Evolutionary conservation across 192 early-diverging fungal genomes (phyloP).

Genomic region (Coemansia sp.): DNA sequence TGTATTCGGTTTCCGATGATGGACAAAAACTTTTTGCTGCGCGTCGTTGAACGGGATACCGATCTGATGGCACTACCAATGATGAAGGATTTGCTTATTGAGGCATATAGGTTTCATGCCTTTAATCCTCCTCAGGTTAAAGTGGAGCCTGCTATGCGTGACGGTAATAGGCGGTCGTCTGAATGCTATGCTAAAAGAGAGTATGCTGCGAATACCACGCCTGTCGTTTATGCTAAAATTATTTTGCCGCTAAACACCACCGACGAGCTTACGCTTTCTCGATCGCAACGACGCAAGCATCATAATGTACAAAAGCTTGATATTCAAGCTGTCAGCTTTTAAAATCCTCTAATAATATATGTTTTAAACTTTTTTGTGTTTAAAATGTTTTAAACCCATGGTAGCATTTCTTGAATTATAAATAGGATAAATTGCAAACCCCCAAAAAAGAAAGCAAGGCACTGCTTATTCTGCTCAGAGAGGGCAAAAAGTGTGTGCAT

Average conservation of each 20-base stretch:
- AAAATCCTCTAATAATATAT: neutral
- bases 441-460: no score
- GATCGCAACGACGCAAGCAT: conserved; percentile 47
- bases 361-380: no score
- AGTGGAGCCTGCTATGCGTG: neutral
- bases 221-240: conserved; percentile 44
- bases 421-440: no score
- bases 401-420: no score
- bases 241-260: conserved; percentile 43
- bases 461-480: no score
- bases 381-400: no score
- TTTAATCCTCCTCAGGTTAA: conserved; percentile 34
- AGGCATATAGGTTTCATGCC: conserved; percentile 56
- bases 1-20: conserved; percentile 55
- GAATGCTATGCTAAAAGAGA: conserved; percentile 42
- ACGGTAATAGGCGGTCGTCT: conserved; percentile 17
- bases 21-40: conserved; percentile 51
- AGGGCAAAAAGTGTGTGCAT: conserved; percentile 42
- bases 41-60: conserved; percentile 43
- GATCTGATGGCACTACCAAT: conserved; percentile 50
- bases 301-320: conserved; percentile 24
- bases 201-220: conserved; percentile 15
- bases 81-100: conserved; percentile 58
- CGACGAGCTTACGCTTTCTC: conserved; percentile 44
- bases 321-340: conserved; percentile 2